Evolutionary conservation across 345 rosid genomes (phyloP), one percentile per base, ranked within the genome.

Genomic region (Bruguiera gymnorhiza): DNA sequence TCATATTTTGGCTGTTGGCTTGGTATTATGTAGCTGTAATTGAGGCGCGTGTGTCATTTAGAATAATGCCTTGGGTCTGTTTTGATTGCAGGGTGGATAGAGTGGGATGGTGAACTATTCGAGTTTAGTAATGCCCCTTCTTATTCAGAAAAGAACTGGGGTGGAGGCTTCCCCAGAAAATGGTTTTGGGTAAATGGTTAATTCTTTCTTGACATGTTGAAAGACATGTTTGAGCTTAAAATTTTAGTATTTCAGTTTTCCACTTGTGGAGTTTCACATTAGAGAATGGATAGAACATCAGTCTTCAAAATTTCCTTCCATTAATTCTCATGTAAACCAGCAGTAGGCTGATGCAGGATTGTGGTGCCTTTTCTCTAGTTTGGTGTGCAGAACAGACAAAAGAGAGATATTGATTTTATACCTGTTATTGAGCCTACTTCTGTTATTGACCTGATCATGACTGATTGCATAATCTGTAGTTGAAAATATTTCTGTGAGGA

Each of bases 101-200:
- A 94, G 75, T 91, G 98, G 97, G 98, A 81, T 63, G 96, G 84
- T 75, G 89, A 94, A 79, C 85, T 89, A 81, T 94, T 82, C 72
- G 98, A 94, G 75, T 94, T 94, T 72, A 69, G 83, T 62, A 86
- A 94, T 75, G 97, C 95, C 32, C 98, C 97, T 77, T 94, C 98
- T 16, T 94, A 94, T 70, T 91, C 97, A 11, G 98, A 94, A 72
- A 94, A 94, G 86, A 91, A 94, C 70, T 94, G 98, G 98, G 97
- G 98, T 77, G 96, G 88, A 74, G 96, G 84, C 73, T 94, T 94
- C 81, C 98, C 97, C 61, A 88, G 95, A 76, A 94, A 88, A 79
- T 94, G 98, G 98, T 94, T 91, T 81, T 94, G 98, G 98, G 98
- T 94, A 85, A 77, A 69, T 65, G 18, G 67, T 69, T 62, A 60